These are phyloP conservation scores for Diaporthe australafricana DNA, from an alignment of 2,329 filamentous ascomycete species.

Conservation along the genomic window DNA sequence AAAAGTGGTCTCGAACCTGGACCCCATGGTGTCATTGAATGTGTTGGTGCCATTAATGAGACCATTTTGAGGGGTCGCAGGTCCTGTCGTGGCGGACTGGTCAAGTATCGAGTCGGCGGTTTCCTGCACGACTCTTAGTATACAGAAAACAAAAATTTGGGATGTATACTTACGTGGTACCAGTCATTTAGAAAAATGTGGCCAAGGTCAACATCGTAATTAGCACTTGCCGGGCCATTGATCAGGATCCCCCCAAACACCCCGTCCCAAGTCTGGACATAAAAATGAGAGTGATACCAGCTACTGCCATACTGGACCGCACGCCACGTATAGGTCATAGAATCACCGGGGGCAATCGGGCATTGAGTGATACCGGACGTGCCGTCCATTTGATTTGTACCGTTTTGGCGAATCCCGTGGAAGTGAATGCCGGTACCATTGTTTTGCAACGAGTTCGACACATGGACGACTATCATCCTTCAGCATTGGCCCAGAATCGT, in stretches of 20 bases:
- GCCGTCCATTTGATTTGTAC: conserved; percentile 51
- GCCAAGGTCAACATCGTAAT: conserved; percentile 74
- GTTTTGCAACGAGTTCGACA: conserved; percentile 48
- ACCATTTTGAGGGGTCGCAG: conserved; percentile 55
- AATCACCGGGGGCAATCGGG: conserved; percentile 60
- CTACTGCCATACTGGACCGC: conserved; percentile 64
- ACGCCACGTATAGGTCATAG: conserved; percentile 67
- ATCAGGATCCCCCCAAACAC: conserved; percentile 70
- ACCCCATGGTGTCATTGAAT: conserved; percentile 48
- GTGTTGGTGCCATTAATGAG: conserved; percentile 58
- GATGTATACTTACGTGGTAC: conserved; percentile 39
- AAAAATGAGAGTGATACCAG: conserved; percentile 73
- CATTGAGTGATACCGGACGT: conserved; percentile 57
- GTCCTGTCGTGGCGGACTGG: conserved; percentile 43
- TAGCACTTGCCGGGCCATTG: conserved; percentile 66
- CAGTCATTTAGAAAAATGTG: conserved; percentile 68
- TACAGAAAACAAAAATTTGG: background rate
- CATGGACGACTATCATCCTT: conserved; percentile 39
- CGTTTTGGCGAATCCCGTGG: conserved; percentile 52
- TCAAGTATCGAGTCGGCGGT: conserved; percentile 53
- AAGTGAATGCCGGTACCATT: conserved; percentile 54
- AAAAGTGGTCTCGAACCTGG: conserved; percentile 52
- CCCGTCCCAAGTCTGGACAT: conserved; percentile 61
- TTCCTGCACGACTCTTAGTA: conserved; percentile 48
- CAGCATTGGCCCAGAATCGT: background rate